Conservation (phyloP, 177 flowering plant species). For the Vitis hybrid region DNA sequence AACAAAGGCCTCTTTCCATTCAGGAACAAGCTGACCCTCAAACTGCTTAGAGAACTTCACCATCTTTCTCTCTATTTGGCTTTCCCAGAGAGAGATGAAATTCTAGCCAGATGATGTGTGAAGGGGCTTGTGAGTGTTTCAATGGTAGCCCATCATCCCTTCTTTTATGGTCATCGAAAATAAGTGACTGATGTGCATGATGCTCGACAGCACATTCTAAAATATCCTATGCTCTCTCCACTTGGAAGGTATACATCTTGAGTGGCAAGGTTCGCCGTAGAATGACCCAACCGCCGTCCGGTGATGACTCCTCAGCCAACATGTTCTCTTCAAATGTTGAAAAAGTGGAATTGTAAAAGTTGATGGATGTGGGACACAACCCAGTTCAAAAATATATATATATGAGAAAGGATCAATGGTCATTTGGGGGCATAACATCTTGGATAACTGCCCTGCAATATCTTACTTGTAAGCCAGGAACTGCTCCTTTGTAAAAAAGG, state of each 20-base stretch:
- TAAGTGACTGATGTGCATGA: conserved; percentile 33
- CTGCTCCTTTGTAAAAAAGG: conserved; percentile 6
- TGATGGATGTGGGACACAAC: conserved; percentile 19
- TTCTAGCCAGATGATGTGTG: conserved; percentile 7
- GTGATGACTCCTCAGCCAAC: conserved; percentile 19
- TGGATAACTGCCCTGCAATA: not conserved
- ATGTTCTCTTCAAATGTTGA: conserved; percentile 23
- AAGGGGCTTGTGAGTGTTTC: conserved; percentile 25
- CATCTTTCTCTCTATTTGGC: conserved; percentile 34
- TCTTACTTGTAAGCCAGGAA: conserved; percentile 1
- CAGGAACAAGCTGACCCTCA: conserved; percentile 91
- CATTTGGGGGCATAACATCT: not conserved
- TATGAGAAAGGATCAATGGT: conserved; percentile 1
- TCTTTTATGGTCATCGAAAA: conserved; percentile 39
- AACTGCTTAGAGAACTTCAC: conserved; percentile 97
- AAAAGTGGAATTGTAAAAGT: conserved; percentile 13
- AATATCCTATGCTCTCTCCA: conserved; percentile 65
- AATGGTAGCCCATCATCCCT: conserved; percentile 18
- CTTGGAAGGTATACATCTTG: conserved; percentile 27
- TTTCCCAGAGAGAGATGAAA: conserved; percentile 1
- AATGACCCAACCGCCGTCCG: conserved; percentile 20
- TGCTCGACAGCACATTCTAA: conserved; percentile 72
- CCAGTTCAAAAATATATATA: not conserved
- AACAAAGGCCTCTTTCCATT: conserved; percentile 98
- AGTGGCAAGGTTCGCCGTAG: conserved; percentile 37